Evolutionary conservation across 441 rosid species (phyloP).

Genomic region (Populus hybrid): DNA sequence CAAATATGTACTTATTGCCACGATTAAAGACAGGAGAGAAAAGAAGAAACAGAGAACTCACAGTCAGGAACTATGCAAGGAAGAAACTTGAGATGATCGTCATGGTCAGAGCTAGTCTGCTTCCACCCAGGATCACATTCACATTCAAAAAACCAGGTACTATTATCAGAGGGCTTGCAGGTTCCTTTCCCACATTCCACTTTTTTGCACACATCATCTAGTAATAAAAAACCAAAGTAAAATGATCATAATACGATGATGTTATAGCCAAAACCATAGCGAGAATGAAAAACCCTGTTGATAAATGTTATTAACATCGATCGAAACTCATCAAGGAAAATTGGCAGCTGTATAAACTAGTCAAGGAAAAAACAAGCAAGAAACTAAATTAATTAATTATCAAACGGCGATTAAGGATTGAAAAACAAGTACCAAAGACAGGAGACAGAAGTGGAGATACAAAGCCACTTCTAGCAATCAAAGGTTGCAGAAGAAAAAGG

Average conservation of each 20-base stretch:
- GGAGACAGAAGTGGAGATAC: constrained; percentile 58
- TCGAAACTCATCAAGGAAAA: constrained; percentile 4
- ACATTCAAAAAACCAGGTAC: constrained; percentile 42
- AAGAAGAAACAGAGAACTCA: constrained; percentile 28
- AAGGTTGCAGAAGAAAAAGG: constrained; percentile 36
- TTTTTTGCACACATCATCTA: constrained; percentile 56
- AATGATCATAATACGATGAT: neutral
- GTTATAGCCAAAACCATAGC: constrained; percentile 2
- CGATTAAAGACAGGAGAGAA: neutral
- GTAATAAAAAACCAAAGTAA: neutral
- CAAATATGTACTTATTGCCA: neutral
- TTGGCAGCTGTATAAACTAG: neutral
- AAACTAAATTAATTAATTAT: neutral
- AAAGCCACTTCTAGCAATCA: constrained; percentile 32
- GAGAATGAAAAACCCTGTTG: constrained; percentile 9
- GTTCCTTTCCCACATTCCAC: constrained; percentile 72
- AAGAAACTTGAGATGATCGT: constrained; percentile 54
- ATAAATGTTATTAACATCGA: neutral
- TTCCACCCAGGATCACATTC: constrained; percentile 80
- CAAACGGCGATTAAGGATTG: neutral
- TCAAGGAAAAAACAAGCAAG: neutral
- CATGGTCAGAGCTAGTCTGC: constrained; percentile 29
- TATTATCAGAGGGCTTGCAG: constrained; percentile 49
- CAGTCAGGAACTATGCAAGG: constrained; percentile 88
- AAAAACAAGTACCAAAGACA: constrained; percentile 38